phyloP scores from a whole-genome alignment of 2,329 filamentous ascomycete species.

The Pseudocercospora vitis region DNA sequence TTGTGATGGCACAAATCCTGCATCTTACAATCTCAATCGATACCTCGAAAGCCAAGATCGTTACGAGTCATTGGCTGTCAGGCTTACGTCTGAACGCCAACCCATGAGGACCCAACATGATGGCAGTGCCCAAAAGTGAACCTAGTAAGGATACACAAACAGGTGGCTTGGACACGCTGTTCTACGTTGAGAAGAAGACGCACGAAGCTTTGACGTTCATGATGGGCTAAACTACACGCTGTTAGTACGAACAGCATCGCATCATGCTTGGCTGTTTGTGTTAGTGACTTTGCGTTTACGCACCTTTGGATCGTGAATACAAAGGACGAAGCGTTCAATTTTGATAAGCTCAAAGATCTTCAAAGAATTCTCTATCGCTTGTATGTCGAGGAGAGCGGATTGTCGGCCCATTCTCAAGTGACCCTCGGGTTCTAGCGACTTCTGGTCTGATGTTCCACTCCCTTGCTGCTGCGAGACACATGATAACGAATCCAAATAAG shows the following conservation, averaged over 20 bases:
- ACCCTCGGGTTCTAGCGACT: neutral
- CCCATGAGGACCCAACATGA: too few relatives aligned
- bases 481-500: neutral
- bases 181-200: too few relatives aligned
- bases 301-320: neutral
- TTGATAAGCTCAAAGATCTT: neutral
- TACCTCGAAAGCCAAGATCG: slow-evolving; percentile 7
- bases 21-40: slow-evolving; percentile 11
- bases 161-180: too few relatives aligned
- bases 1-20: neutral
- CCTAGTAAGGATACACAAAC: too few relatives aligned
- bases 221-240: too few relatives aligned
- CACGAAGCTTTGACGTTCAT: too few relatives aligned
- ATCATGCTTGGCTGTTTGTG: too few relatives aligned
- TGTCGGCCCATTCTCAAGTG: neutral
- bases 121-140: too few relatives aligned
- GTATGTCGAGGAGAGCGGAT: neutral
- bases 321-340: neutral
- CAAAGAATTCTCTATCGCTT: neutral
- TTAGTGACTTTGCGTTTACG: neutral
- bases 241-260: too few relatives aligned
- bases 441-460: neutral
- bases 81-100: neutral
- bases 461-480: neutral
- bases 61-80: slow-evolving; percentile 10